Evolutionary conservation across 2,329 filamentous ascomycete genomes (phyloP).

Genomic region (Alternaria sp.): DNA sequence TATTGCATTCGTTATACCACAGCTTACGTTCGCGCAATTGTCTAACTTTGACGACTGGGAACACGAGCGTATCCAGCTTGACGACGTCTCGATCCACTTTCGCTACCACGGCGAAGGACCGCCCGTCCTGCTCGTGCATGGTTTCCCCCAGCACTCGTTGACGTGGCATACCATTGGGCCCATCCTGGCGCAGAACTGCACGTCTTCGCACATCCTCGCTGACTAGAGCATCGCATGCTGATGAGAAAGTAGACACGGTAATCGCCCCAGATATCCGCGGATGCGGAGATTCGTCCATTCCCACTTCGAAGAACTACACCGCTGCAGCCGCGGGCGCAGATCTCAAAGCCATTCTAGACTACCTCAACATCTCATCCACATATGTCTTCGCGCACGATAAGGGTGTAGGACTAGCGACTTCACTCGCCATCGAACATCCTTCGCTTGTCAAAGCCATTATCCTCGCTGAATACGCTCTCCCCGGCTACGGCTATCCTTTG

Average conservation of each 20-base stretch:
- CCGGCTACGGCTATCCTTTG: neutral
- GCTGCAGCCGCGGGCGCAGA: slow-evolving; percentile 42
- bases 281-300: slow-evolving; percentile 44
- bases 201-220: neutral
- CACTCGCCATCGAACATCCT: slow-evolving; percentile 7
- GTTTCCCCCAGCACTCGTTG: neutral
- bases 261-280: slow-evolving; percentile 11
- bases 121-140: neutral
- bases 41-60: neutral
- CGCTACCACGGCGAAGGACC: neutral
- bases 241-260: slow-evolving; percentile 9
- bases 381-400: slow-evolving; percentile 58
- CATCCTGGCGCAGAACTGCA: neutral
- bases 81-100: neutral
- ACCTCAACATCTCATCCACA: slow-evolving; percentile 30
- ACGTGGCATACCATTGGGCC: neutral
- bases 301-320: slow-evolving; percentile 50
- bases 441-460: neutral
- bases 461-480: neutral
- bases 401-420: slow-evolving; percentile 51
- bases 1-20: neutral
- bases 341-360: slow-evolving; percentile 31
- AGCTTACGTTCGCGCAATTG: neutral
- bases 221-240: neutral
- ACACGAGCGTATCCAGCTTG: neutral